Percentiles rank a stretch among this genome's conserved stretches.
These are phyloP conservation scores for Mycena haematopus DNA, from an alignment of 768 basidiomycete genomes.

Conservation along the genomic window DNA sequence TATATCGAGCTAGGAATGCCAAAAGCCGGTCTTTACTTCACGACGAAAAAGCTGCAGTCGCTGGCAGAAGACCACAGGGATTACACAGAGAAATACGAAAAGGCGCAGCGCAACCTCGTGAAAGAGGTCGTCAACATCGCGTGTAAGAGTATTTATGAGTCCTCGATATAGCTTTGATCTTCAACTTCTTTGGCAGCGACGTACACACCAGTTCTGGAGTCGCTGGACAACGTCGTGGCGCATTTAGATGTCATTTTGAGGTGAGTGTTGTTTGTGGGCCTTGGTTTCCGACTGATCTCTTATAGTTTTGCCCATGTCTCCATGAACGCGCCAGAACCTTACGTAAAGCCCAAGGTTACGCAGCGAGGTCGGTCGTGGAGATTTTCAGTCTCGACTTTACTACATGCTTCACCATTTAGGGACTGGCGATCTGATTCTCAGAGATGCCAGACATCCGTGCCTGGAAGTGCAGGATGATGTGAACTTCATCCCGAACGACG, in stretches of 20 bases:
- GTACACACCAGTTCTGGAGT: slow-evolving; percentile 88
- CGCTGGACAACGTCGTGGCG: slow-evolving; percentile 82
- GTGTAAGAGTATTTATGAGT: slow-evolving; percentile 61
- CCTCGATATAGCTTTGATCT: not conserved
- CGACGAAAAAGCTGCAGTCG: slow-evolving; percentile 74
- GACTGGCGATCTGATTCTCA: slow-evolving; percentile 77
- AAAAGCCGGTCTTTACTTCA: slow-evolving; percentile 90
- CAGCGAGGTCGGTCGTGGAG: slow-evolving; percentile 66
- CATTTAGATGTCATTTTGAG: slow-evolving; percentile 92
- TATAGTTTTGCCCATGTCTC: slow-evolving; percentile 91
- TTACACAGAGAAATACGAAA: slow-evolving; percentile 69
- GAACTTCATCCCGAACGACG: slow-evolving; percentile 94
- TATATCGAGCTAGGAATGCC: slow-evolving; percentile 87
- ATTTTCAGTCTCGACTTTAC: not conserved
- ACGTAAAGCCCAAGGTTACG: slow-evolving; percentile 82
- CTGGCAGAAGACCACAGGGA: slow-evolving; percentile 77
- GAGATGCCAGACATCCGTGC: slow-evolving; percentile 93
- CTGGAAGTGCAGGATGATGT: slow-evolving; percentile 96
- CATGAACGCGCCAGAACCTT: slow-evolving; percentile 83
- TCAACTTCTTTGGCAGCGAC: slow-evolving; percentile 63
- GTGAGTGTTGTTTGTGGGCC: slow-evolving; percentile 44
- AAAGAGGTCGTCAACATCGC: slow-evolving; percentile 94
- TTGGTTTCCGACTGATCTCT: not conserved
- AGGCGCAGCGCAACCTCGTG: slow-evolving; percentile 81
- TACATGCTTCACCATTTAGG: slow-evolving; percentile 49